These are phyloP conservation scores for Sugiyamaella marilandica DNA, from an alignment of 805 yeast species.

Conservation along the genomic window DNA sequence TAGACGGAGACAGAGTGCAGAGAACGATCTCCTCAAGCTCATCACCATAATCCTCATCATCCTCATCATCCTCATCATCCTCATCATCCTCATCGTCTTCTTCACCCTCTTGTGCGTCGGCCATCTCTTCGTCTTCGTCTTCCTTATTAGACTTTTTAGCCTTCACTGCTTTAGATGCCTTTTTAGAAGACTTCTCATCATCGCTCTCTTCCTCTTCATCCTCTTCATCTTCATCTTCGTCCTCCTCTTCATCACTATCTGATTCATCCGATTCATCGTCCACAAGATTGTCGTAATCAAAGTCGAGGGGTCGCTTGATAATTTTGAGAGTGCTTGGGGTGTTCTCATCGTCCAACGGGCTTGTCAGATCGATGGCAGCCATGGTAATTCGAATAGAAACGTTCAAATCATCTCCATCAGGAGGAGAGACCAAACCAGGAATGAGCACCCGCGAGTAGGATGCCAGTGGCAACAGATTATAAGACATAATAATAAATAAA, in stretches of 20 bases:
- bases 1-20: constrained; percentile 84
- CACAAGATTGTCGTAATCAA: constrained; percentile 24
- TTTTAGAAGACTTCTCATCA: constrained; percentile 45
- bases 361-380: constrained; percentile 91
- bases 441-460: constrained; percentile 78
- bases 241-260: constrained; percentile 32
- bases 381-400: constrained; percentile 85
- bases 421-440: constrained; percentile 86
- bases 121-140: constrained; percentile 30
- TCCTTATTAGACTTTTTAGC: constrained; percentile 36
- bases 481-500: constrained; percentile 9
- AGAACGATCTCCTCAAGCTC: constrained; percentile 80
- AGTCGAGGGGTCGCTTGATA: constrained; percentile 57
- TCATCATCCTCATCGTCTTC: constrained; percentile 49
- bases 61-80: constrained; percentile 50
- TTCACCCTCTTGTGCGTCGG: constrained; percentile 37
- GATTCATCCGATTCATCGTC: constrained; percentile 32
- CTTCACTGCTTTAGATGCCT: constrained; percentile 23
- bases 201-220: constrained; percentile 44
- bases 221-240: constrained; percentile 35
- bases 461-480: constrained; percentile 66
- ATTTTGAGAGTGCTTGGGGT: constrained; percentile 83
- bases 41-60: constrained; percentile 59
- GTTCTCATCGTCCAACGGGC: constrained; percentile 52
- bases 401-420: constrained; percentile 81